Conservation (phyloP, 139 green algal species). For the Volvox reticuliferus region DNA sequence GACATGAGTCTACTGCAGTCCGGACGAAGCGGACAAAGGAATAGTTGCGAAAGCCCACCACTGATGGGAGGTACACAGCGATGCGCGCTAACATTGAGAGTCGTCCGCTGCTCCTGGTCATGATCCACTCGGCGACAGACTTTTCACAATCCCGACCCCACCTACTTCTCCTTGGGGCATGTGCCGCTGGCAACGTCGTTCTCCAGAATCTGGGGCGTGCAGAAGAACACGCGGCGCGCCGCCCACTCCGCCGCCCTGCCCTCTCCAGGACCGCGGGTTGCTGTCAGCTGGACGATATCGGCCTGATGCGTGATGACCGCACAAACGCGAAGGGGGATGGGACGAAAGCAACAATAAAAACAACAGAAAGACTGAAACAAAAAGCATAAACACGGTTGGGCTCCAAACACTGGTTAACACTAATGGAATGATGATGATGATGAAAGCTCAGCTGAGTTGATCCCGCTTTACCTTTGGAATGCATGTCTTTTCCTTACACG, state of each 20-base stretch:
- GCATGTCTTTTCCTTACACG: conserved; percentile 83
- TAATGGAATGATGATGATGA: too few relatives aligned
- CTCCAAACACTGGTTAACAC: too few relatives aligned
- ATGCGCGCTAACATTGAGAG: too few relatives aligned
- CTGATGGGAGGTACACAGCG: too few relatives aligned
- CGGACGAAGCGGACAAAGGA: too few relatives aligned
- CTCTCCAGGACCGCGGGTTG: background rate
- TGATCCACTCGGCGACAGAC: too few relatives aligned
- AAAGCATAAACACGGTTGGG: too few relatives aligned
- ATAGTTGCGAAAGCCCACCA: too few relatives aligned
- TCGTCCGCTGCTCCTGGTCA: too few relatives aligned
- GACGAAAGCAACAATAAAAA: background rate
- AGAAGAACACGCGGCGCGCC: conserved; percentile 88
- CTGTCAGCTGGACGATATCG: conserved; percentile 39
- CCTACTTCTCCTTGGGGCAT: conserved; percentile 41
- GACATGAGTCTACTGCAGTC: too few relatives aligned
- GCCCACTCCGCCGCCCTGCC: conserved; percentile 45
- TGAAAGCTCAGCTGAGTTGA: too few relatives aligned
- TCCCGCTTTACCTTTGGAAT: conserved; percentile 64
- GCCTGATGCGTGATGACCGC: background rate
- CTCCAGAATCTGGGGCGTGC: conserved; percentile 90
- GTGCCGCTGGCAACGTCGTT: conserved; percentile 87
- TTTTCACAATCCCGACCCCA: background rate
- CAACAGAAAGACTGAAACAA: background rate
- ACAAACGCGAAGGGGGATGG: background rate